A percentile compares a stretch with the other conserved stretches of the same genome.
Conservation (phyloP, 2,329 filamentous ascomycete genomes). For the Trichoderma breve region DNA sequence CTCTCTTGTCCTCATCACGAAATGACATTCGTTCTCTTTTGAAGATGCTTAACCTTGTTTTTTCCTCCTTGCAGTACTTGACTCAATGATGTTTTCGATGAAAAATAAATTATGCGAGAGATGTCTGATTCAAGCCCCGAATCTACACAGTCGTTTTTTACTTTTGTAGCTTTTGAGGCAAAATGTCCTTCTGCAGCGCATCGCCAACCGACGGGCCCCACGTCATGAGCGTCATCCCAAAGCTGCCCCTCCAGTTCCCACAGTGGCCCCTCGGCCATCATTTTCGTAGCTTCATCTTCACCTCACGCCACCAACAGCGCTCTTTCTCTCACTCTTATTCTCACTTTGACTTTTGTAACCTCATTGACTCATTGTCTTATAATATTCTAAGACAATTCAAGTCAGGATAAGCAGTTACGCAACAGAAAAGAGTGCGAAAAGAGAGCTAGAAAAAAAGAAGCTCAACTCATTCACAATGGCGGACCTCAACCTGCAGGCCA, state of each 20-base stretch:
- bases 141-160: not conserved
- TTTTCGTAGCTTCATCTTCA: not conserved
- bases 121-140: not conserved
- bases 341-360: not conserved
- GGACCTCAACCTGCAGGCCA: slow-evolving; percentile 56
- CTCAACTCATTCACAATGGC: slow-evolving; percentile 41
- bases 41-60: not conserved
- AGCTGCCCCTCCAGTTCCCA: slow-evolving; percentile 20
- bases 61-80: not conserved
- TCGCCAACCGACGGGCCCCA: not conserved
- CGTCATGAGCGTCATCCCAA: slow-evolving; percentile 1
- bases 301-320: not conserved
- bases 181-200: not conserved
- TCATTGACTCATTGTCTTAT: not conserved
- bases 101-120: not conserved
- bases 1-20: not conserved
- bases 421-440: not conserved
- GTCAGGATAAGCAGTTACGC: not conserved
- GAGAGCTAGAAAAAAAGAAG: not conserved
- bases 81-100: not conserved
- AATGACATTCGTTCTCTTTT: not conserved
- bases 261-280: not conserved
- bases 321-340: not conserved
- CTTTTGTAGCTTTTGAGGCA: not conserved
- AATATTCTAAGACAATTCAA: not conserved